A percentile compares a stretch with the other conserved stretches of the same genome.
Evolutionary conservation across 192 early-diverging fungal genomes (phyloP).

Genomic region (Rhizophagus prolifer): DNA sequence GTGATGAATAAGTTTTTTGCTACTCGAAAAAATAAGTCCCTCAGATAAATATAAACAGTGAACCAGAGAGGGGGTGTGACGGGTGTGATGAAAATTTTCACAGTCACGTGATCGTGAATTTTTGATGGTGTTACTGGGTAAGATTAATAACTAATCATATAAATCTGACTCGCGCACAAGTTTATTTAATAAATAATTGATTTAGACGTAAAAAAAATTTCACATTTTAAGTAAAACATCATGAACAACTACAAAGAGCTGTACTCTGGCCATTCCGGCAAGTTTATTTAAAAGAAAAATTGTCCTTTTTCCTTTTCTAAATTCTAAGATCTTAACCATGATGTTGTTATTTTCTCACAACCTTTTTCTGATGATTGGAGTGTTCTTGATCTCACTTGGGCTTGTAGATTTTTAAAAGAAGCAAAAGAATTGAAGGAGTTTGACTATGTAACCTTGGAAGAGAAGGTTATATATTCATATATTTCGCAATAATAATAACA

Average conservation of each 20-base stretch:
- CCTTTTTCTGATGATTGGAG: conserved; percentile 4
- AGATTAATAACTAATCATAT: no score
- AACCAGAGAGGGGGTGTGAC: no score
- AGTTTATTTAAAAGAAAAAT: conserved; percentile 22
- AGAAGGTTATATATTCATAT: conserved; percentile 12
- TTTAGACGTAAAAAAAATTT: no score
- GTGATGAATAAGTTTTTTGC: no score
- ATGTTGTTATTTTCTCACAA: conserved; percentile 7
- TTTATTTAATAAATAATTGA: no score
- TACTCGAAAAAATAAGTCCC: no score
- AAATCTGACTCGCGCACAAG: no score
- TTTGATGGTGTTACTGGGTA: no score
- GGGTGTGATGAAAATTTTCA: no score
- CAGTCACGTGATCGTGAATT: no score
- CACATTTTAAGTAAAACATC: no score
- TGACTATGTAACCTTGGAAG: conserved; percentile 1
- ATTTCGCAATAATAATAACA: conserved; percentile 20
- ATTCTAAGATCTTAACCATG: conserved; percentile 12
- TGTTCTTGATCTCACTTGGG: conserved; percentile 18
- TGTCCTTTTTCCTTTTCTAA: neutral
- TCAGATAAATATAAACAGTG: no score
- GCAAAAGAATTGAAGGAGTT: neutral
- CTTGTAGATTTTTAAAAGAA: conserved; percentile 18
- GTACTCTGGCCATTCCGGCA: neutral
- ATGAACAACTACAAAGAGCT: neutral